Percentiles rank a stretch among this genome's conserved stretches.
phyloP scores from a whole-genome alignment of 805 yeast genomes.

The Alloascoidea hylecoeti region DNA sequence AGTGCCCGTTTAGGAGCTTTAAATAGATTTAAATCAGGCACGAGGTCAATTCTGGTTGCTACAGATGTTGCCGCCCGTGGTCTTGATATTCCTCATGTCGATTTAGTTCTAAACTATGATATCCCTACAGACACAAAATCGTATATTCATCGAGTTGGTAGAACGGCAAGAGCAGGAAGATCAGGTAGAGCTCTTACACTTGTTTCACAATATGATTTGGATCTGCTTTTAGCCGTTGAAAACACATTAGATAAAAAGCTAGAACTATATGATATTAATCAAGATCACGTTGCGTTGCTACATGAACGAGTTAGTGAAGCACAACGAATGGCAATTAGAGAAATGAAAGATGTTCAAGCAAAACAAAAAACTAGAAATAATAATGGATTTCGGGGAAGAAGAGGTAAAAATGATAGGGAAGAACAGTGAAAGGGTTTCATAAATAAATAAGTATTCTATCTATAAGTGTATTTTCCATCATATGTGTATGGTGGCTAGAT shows the following conservation, averaged over 20 bases:
- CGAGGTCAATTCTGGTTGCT: slow-evolving; percentile 69
- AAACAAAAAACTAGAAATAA: too few relatives aligned
- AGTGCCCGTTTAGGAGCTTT: slow-evolving; percentile 73
- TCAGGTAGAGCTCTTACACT: slow-evolving; percentile 78
- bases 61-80: slow-evolving; percentile 99
- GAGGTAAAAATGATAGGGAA: too few relatives aligned
- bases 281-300: slow-evolving; percentile 59
- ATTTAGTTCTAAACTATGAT: slow-evolving; percentile 85
- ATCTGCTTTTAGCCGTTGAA: slow-evolving; percentile 78
- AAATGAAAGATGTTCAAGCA: slow-evolving; percentile 57
- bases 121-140: slow-evolving; percentile 90
- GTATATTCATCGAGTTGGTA: slow-evolving; percentile 88
- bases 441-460: too few relatives aligned
- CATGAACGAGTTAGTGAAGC: slow-evolving; percentile 88
- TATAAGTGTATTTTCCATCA: too few relatives aligned
- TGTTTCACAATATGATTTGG: slow-evolving; percentile 91
- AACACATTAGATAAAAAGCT: slow-evolving; percentile 72
- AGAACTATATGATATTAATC: slow-evolving; percentile 72
- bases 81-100: slow-evolving; percentile 96
- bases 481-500: too few relatives aligned
- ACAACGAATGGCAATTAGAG: slow-evolving; percentile 75
- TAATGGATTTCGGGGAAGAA: too few relatives aligned
- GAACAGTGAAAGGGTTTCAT: too few relatives aligned
- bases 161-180: slow-evolving; percentile 91
- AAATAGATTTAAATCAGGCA: slow-evolving; percentile 66